Evolutionary conservation across 1,139 yeast species (phyloP), one percentile per base, ranked within the genome.

Genomic region (Yarrowia galli): DNA sequence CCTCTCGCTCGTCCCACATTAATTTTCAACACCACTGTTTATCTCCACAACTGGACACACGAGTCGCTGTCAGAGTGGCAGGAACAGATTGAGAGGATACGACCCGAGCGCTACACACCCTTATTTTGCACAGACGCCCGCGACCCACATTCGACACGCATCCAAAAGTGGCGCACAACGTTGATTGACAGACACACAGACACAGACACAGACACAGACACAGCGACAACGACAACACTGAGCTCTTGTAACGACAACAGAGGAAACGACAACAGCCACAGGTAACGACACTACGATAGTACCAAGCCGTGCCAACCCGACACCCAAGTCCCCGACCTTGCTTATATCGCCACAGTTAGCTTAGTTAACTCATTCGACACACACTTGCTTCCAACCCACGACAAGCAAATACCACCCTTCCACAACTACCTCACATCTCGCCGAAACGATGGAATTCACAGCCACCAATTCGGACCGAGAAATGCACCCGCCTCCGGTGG

Each of bases 1-100:
- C 64, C 64, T 58, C 64, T 58, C 64, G 64, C 64, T 58, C 51
- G 64, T 58, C 64, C 64, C 64, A 58, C 64, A 58, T 58, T 43
- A 43, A 42, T 43, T 58, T 58, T 58, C 51, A 28, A 58, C 51
- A 28, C 51, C 61, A 23, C 46, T 23, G 45, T 38, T 53, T 40
- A 40, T 54, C 61, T 58, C 64, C 64, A 58, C 64, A 56, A 40
- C 63, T 54, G 63, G 46, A 38, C 61, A 38, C 61, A 54, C 46
- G 42, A 51, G 58, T 35, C 54, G 36, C 38, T 28, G 53, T n/a
- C 36, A 18, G 32, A 49, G 42, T 12, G 54, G 38, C 54, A 49
- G 23, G 16, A 28, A 49, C 36, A 28, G 20, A 40, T 36, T 36
- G n/a, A 16, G 16, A 3, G 38, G 38, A 35, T 8, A 36, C 35